Conservation (phyloP, 257 asterid genomes). For the Plectranthus barbatus region DNA sequence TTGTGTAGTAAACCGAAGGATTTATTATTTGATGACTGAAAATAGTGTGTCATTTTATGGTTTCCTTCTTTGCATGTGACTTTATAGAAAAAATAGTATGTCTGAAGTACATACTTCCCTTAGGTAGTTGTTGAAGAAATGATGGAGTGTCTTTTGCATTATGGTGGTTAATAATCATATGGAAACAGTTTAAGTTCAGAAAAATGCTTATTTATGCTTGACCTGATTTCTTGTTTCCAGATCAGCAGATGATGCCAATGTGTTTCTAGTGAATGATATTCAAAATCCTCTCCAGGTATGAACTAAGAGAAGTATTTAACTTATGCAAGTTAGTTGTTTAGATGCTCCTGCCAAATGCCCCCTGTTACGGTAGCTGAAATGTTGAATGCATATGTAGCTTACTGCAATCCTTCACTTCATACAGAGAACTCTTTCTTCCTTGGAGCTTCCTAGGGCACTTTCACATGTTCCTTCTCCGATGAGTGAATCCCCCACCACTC, state of each 20-base stretch:
- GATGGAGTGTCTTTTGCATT: background rate
- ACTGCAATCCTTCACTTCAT: conserved; percentile 8
- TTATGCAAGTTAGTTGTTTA: background rate
- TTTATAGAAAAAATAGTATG: background rate
- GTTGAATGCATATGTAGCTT: background rate
- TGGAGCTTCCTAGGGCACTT: conserved; percentile 82
- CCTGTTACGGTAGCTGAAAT: background rate
- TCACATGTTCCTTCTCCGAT: conserved; percentile 45
- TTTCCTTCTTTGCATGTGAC: background rate
- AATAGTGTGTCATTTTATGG: background rate
- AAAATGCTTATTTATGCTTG: background rate
- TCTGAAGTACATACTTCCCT: background rate
- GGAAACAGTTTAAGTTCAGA: background rate
- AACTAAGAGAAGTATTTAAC: background rate
- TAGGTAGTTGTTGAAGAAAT: background rate
- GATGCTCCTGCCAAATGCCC: background rate
- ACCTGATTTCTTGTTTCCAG: conserved; percentile 38
- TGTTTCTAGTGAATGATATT: conserved; percentile 87
- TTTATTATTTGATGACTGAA: background rate
- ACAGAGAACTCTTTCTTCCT: conserved; percentile 84
- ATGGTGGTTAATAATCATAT: background rate
- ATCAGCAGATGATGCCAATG: conserved; percentile 94
- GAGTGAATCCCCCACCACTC: conserved; percentile 31
- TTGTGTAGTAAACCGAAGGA: background rate
- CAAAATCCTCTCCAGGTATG: conserved; percentile 92